These are phyloP conservation scores for Trichoderma cornu-damae DNA, from an alignment of 2,329 filamentous ascomycete species.

Conservation along the genomic window DNA sequence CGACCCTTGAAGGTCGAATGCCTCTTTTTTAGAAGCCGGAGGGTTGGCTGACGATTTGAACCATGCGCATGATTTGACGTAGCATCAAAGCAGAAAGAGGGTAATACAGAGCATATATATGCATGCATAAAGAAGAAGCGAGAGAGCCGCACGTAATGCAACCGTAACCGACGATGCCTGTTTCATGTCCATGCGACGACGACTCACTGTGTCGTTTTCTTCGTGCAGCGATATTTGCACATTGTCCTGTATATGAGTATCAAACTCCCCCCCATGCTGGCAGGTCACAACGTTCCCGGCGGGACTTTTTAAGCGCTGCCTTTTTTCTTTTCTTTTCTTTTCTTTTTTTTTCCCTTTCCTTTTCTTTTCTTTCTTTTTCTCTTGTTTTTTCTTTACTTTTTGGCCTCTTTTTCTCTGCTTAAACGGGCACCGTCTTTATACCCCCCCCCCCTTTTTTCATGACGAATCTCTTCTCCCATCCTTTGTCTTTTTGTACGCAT, in stretches of 20 bases:
- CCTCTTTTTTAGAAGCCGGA: constrained; percentile 1
- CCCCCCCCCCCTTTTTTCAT: background rate
- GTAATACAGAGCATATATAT: background rate
- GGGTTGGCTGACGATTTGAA: background rate
- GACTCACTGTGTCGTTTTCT: no score
- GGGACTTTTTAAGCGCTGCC: no score
- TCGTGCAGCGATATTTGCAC: no score
- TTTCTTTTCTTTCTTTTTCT: no score
- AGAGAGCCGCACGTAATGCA: background rate
- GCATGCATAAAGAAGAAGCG: background rate
- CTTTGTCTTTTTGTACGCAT: constrained; percentile 12
- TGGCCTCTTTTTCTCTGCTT: background rate
- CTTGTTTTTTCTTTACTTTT: no score
- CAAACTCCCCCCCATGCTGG: no score
- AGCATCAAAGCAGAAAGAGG: background rate
- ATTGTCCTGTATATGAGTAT: no score
- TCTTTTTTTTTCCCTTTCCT: no score
- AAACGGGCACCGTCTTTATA: no score
- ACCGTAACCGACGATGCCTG: background rate
- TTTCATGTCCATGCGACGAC: background rate
- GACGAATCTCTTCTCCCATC: background rate
- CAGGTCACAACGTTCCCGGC: no score
- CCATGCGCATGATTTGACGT: background rate
- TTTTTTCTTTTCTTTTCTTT: no score
- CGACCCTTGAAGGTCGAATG: background rate